Evolutionary conservation across 495 filamentous ascomycete species (phyloP), one percentile per base, ranked within the genome.

Genomic region (Podospora sp.): DNA sequence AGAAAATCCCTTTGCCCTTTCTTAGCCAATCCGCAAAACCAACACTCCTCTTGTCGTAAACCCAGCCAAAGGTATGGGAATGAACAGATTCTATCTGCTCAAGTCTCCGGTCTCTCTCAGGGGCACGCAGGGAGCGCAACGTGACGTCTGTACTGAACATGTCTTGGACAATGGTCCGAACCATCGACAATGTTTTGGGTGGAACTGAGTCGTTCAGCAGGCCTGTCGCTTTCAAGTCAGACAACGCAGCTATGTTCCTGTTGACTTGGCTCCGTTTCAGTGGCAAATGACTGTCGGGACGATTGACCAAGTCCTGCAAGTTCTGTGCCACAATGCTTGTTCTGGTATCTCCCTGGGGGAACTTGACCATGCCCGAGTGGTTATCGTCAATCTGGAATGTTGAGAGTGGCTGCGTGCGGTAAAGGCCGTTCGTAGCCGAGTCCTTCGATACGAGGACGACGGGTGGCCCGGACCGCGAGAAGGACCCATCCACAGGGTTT

Each of bases 1-100:
- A 84, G 12, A 82, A 67, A 14, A 70, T 64, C 4, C 65, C 65
- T 0, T 27, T 14, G 22, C 33, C 60, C 0, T 9, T n/a, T 7
- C 22, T 14, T 1, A 70, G 65, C 68, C 68, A 72, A 4, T 57
- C 9, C 27, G 6, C 12, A 20, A 69, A 65, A 18, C 27, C 27
- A 7, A n/a, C 18, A 8, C 4, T 29, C n/a, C 51, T 51, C 4
- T 59, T 18, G 8, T 63, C 46, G 24, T 46, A 63, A 9, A 63
- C 63, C 53, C 53, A 59, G 3, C 50, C 9, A 7, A 65, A 60
- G 11, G 53, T 65, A 33, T 60, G 11, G 1, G 7, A 9, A 5
- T 51, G 29, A 16, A 16, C 22, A 9, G 6, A 6, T 5, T 46
- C 51, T n/a, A 65, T 62, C 33, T 62, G 33, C 1, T 49, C 21